phyloP scores from a whole-genome alignment of 352 stramenopile genomes.

The Peronosclerospora sorghi region DNA sequence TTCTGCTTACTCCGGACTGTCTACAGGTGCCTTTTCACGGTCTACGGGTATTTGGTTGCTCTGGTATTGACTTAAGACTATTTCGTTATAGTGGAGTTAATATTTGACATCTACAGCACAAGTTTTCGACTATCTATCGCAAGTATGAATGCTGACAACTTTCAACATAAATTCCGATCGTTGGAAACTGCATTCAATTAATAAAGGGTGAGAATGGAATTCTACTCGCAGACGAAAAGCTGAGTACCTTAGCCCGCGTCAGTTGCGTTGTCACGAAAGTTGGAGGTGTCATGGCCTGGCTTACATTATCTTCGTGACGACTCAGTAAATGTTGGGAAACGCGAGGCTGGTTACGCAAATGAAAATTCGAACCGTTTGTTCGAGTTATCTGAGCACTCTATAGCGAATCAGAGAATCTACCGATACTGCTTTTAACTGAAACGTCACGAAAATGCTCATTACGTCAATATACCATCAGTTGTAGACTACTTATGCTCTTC shows the following conservation, averaged over 20 bases:
- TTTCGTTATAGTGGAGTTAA: too few species aligned
- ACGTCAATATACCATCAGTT: too few species aligned
- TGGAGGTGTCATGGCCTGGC: conserved; percentile 16
- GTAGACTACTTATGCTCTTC: not conserved
- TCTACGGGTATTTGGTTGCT: too few species aligned
- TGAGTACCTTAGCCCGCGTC: not conserved
- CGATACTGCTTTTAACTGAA: conserved; percentile 10
- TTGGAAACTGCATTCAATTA: too few species aligned
- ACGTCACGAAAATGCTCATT: conserved; percentile 2
- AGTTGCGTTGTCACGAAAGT: conserved; percentile 5
- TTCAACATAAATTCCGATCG: too few species aligned
- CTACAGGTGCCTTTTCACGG: too few species aligned
- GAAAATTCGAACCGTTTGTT: conserved; percentile 10
- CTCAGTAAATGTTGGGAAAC: not conserved
- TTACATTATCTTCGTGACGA: conserved; percentile 1
- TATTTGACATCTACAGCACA: too few species aligned
- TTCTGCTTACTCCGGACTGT: too few species aligned
- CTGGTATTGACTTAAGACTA: too few species aligned
- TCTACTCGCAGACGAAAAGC: conserved; percentile 6
- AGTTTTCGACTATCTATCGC: too few species aligned
- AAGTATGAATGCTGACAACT: too few species aligned
- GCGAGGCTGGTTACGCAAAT: not conserved
- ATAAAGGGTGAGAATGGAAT: conserved; percentile 11
- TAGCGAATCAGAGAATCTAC: conserved; percentile 13
- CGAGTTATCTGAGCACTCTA: conserved; percentile 13